phyloP scores from a whole-genome alignment of 495 filamentous ascomycete species.

The Terfezia boudieri region DNA sequence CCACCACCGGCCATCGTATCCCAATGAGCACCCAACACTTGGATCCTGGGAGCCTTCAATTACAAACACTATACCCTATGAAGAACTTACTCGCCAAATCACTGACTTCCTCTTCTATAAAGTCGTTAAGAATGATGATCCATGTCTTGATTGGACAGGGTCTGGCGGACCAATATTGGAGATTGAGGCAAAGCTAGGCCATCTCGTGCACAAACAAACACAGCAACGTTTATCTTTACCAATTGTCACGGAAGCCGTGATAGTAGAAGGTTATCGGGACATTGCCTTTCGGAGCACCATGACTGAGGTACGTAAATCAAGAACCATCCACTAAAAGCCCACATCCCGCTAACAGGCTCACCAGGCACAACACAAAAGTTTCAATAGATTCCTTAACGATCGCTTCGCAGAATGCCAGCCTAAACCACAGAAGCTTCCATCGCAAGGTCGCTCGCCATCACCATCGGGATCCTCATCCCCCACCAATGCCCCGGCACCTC shows the following conservation, averaged over 20 bases:
- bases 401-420: conserved; percentile 32
- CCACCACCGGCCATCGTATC: conserved; percentile 3
- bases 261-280: conserved; percentile 29
- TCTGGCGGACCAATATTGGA: conserved; percentile 50
- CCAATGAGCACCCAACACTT: conserved; percentile 18
- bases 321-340: background rate
- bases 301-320: conserved; percentile 42
- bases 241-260: conserved; percentile 40
- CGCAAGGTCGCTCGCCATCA: background rate
- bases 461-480: background rate
- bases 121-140: conserved; percentile 37
- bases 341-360: background rate
- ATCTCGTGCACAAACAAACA: conserved; percentile 45
- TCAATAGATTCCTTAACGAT: conserved; percentile 64
- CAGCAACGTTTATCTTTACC: conserved; percentile 43
- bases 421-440: conserved; percentile 21
- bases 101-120: conserved; percentile 53
- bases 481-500: conserved; percentile 19
- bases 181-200: conserved; percentile 79
- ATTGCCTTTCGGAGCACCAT: conserved; percentile 58
- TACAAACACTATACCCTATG: conserved; percentile 37
- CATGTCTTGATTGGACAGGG: conserved; percentile 25
- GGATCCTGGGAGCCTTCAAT: conserved; percentile 59
- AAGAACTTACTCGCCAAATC: conserved; percentile 41
- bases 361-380: conserved; percentile 49